These are phyloP conservation scores for Mortierella alpina DNA, from an alignment of 192 early-diverging fungal species.

Conservation along the genomic window DNA sequence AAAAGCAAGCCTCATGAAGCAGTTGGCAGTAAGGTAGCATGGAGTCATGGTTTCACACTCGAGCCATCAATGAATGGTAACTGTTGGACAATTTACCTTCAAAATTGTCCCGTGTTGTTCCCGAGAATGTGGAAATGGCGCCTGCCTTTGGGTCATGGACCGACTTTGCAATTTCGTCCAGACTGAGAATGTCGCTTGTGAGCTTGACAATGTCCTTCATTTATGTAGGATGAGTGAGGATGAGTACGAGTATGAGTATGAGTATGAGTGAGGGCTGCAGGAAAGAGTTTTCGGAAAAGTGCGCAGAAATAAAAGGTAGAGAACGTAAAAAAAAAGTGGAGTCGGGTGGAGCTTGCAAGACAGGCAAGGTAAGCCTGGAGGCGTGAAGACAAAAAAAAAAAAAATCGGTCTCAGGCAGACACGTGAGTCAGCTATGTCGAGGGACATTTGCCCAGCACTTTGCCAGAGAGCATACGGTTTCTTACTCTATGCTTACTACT, in stretches of 20 bases:
- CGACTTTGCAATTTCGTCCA: constrained; percentile 68
- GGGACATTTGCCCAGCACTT: too few species aligned
- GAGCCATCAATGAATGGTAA: neutral
- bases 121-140: constrained; percentile 90
- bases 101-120: constrained; percentile 89
- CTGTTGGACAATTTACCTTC: constrained; percentile 62
- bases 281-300: too few species aligned
- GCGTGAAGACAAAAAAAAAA: neutral
- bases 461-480: too few species aligned
- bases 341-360: neutral
- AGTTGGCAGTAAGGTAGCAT: neutral
- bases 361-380: neutral
- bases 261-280: too few species aligned
- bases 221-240: neutral
- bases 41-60: neutral
- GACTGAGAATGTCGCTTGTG: constrained; percentile 64
- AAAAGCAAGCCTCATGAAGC: constrained; percentile 5
- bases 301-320: neutral
- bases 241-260: too few species aligned
- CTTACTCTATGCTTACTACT: neutral
- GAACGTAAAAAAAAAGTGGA: neutral
- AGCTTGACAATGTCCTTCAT: constrained; percentile 65
- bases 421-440: too few species aligned
- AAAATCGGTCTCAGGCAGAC: neutral
- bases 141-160: constrained; percentile 80